Base-by-base conservation (phyloP, 768 basidiomycete genomes). In the Amanita rimosa region DNA sequence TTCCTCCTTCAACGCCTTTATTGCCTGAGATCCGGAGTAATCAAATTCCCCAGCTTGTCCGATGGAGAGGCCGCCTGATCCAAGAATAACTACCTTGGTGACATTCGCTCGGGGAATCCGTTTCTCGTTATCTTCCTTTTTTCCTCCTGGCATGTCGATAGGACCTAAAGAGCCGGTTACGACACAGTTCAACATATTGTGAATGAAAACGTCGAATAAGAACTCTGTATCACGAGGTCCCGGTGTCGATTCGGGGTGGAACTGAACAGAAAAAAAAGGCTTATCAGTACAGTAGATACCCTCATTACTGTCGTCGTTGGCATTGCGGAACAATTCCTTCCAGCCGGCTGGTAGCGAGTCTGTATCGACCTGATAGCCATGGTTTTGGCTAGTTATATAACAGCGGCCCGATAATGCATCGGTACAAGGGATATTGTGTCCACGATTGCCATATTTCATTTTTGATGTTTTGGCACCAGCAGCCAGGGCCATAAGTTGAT, bases 31-130 rank as follows among this genome's bases (percentile, higher is more conserved):
- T 53, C 96, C 96, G 0, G 96, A 98, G 69, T 99, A 99, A 68
- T 99, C 96, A 67, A 99, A 99, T 66, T 99, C 96, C 56, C 96
- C 96, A 0, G 96, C 96, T 63, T 99, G 96, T 44, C 96, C 96
- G 55, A 99, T 99, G 9, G 94, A 97, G 16, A 99, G 72, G 54
- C 96, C 96, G 24, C 96, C 96, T 5, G 95, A 97, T 41, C 96
- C 96, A 44, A 99, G 81, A 55, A 99, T 91, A 57, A 99, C 75
- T 47, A 99, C 94, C 68, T 99, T 99, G 58, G 77, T 79, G 46
- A 96, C 91, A 53, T 84, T 75, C 50, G 75, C 76, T 53, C 81
- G 81, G 44, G 84, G 87, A 36, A 75, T 71, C 47, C 73, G 79
- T 65, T 61, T 72, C 54, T 85, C 83, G 65, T 94, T 95, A 52